A percentile compares a stretch with the other conserved stretches of the same genome.
Evolutionary conservation across 441 rosid genomes (phyloP).

Genomic region (Adansonia rubrostipa): DNA sequence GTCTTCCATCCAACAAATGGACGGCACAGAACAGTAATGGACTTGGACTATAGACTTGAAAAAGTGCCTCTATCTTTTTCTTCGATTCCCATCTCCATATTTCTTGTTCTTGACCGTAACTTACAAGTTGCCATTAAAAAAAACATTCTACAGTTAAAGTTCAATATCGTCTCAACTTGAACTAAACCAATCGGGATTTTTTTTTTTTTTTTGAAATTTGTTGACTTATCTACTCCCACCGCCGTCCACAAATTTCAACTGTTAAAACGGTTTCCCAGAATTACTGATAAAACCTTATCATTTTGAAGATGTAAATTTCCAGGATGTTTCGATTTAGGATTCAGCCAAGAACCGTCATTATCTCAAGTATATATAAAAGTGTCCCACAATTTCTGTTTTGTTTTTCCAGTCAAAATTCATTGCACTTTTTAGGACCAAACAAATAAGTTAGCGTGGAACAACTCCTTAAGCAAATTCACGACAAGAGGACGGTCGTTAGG

Average conservation of each 20-base stretch:
- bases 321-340: neutral
- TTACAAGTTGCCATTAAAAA: neutral
- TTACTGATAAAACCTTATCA: neutral
- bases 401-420: neutral
- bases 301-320: constrained; percentile 21
- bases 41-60: neutral
- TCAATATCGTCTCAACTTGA: neutral
- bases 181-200: constrained; percentile 9
- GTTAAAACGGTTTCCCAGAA: neutral
- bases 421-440: neutral
- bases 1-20: constrained; percentile 28
- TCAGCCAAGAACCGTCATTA: constrained; percentile 15
- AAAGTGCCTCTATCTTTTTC: neutral
- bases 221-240: constrained; percentile 14
- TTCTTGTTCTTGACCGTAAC: constrained; percentile 5
- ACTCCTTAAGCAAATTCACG: neutral
- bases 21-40: constrained; percentile 25
- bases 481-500: constrained; percentile 10
- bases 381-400: neutral
- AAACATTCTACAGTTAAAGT: constrained; percentile 16
- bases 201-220: neutral
- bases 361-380: neutral
- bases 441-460: neutral
- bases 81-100: constrained; percentile 8
- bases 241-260: constrained; percentile 29